Base-by-base conservation (phyloP, 2,329 filamentous ascomycete genomes). In the Cryphonectria japonica region DNA sequence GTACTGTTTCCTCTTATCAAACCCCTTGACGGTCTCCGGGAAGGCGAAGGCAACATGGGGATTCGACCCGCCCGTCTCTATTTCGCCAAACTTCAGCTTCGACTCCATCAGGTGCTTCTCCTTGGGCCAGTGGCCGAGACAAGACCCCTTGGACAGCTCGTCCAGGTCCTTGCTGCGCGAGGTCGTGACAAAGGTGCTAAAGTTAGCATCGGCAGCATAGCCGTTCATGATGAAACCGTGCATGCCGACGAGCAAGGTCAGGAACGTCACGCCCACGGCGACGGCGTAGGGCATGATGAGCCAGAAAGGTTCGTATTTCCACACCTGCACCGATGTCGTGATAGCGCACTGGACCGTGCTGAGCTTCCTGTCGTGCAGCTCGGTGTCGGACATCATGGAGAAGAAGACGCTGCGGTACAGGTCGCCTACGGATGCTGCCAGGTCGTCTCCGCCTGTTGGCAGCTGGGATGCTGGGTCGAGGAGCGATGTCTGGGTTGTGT, bases 231-330 rank as follows among this genome's bases (percentile, higher is more conserved):
- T 39, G 66, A 74, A 68, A 32, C 70, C 52, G 39, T 71, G 69
- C 8, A 67, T 65, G 14, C 72, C 72, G 29, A 74, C 60, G 29
- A 60, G 57, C 19, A 74, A 37, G 29, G 69, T 67, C 4, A 62
- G 63, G 22, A 72, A 34, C 3, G 72, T 71, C 5, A 72, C 34
- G 13, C 66, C 64, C 6, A 74, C 73, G 62, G 71, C 73, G 8
- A 72, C 26, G n/a, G 50, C 52, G 61, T 74, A 72, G 6, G 73
- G 72, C 37, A 72, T 37, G 34, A 69, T 69, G n/a, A 74, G 69
- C 71, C 69, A 72, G 41, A 71, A 71, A 1, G 73, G 71, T 43
- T 64, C 63, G 54, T 74, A 74, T n/a, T 69, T 69, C 72, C 72
- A 74, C 19, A 74, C 71, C n/a, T 70, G 63, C 29, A 72, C 64